phyloP scores from a whole-genome alignment of 306 rosid genomes.

The Vigna nakashimae region DNA sequence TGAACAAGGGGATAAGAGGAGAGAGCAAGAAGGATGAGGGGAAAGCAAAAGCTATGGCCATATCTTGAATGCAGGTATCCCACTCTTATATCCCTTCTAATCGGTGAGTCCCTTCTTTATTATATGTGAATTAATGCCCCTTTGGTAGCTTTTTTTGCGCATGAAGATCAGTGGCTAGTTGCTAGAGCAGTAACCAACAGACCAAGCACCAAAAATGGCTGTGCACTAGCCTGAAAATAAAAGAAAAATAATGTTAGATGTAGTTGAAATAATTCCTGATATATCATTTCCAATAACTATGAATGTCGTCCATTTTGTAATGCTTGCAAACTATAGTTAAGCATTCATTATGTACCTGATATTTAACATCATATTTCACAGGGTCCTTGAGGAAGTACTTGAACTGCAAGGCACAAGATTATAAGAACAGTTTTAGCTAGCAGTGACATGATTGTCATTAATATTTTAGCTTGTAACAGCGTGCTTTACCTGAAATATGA shows the following conservation, averaged over 20 bases:
- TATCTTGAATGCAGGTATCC: too few species aligned
- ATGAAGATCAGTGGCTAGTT: constrained; percentile 48
- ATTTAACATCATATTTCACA: constrained; percentile 61
- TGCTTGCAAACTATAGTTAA: constrained; percentile 19
- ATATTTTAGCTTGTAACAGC: neutral
- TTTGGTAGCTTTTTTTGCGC: constrained; percentile 6
- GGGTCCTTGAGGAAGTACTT: constrained; percentile 62
- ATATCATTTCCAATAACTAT: neutral
- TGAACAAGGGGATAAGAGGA: constrained; percentile 36
- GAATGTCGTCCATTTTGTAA: neutral
- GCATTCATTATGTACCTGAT: constrained; percentile 50
- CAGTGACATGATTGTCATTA: constrained; percentile 2
- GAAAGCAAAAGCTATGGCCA: neutral
- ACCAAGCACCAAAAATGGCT: constrained; percentile 59
- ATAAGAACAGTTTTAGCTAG: constrained; percentile 10
- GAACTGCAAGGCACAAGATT: constrained; percentile 48
- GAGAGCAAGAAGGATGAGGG: neutral
- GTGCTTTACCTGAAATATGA: constrained; percentile 79
- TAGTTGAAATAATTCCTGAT: neutral
- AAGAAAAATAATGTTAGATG: neutral
- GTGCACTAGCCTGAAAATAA: constrained; percentile 55
- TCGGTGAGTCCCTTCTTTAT: constrained; percentile 18
- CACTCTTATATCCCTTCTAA: constrained; percentile 26
- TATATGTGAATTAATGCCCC: neutral
- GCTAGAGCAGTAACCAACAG: constrained; percentile 61